Evolutionary conservation across 2,329 filamentous ascomycete species (phyloP), one percentile per base, ranked within the genome.

Genomic region (Botrytis fabae): DNA sequence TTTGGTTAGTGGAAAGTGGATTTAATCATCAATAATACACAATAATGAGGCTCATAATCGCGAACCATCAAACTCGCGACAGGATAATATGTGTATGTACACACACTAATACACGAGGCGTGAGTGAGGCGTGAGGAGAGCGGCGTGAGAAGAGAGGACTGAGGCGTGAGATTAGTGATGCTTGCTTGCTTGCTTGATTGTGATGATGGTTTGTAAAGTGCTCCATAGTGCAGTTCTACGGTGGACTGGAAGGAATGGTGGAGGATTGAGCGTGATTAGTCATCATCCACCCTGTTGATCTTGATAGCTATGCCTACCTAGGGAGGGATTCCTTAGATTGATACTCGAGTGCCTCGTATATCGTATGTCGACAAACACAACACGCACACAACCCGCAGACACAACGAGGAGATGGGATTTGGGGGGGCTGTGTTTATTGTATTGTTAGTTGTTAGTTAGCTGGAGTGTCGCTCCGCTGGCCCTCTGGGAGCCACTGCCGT

Each of bases 151-250:
- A n/a, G 65, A 57, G 48, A 32, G 48, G 42, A 44, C 2, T 5
- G 42, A 44, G 51, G 51, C 51, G 65, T 68, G 48, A 32, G 65
- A 42, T 68, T 68, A 68, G 65, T 68, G 46, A 68, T n/a, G 48
- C 20, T 42, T 42, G n/a, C n/a, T 42, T 42, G n/a, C n/a, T 51
- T 38, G 42, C 22, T 42, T 1, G 8, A 22, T 54, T 28, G 51
- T 28, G 14, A 28, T 54, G 1, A 22, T 54, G 35, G 64, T 7
- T 1, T 57, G 1, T 57, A 68, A 22, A 25, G 65, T 22, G 1
- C 28, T 57, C 65, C 48, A 25, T 68, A 68, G 18, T 64, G 22
- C 6, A 6, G 1, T 46, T 44, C 10, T 46, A 64, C 61, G n/a
- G 61, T 46, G 20, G 28, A 22, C 32, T 32, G 32, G 32, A 32